Percentiles rank a stretch among this genome's conserved stretches.
phyloP scores from a whole-genome alignment of 257 asterid genomes.

The Fraxinus anomala region DNA sequence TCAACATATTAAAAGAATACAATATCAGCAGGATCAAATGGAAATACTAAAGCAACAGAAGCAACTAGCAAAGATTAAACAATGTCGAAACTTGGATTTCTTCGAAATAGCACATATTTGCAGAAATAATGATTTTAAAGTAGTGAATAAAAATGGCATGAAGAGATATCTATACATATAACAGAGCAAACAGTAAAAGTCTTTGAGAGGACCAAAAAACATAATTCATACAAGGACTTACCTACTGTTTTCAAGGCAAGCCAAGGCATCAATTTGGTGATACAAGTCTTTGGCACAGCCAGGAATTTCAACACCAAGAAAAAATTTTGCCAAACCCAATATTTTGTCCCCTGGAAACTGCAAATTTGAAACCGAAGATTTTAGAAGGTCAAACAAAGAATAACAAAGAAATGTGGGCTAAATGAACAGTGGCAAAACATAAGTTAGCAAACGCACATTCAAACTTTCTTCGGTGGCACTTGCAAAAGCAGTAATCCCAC shows the following conservation, averaged over 20 bases:
- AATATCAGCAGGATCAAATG: neutral
- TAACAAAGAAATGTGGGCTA: neutral
- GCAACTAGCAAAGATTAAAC: constrained; percentile 10
- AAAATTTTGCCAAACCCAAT: constrained; percentile 81
- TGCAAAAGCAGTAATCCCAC: constrained; percentile 80
- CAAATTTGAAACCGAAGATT: constrained; percentile 30
- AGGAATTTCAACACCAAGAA: constrained; percentile 86
- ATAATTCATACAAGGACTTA: constrained; percentile 27
- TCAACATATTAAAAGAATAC: neutral
- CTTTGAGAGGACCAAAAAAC: constrained; percentile 12
- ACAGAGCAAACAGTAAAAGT: constrained; percentile 8
- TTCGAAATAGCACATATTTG: neutral
- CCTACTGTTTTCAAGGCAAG: constrained; percentile 75
- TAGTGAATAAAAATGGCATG: constrained; percentile 3
- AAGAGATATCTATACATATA: constrained; percentile 7
- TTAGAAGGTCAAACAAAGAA: constrained; percentile 22
- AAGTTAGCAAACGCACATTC: constrained; percentile 45
- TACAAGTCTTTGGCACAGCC: constrained; percentile 76
- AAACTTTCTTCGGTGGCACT: constrained; percentile 59
- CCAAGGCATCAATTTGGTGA: constrained; percentile 81
- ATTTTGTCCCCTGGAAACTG: constrained; percentile 93
- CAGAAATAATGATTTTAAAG: constrained; percentile 16
- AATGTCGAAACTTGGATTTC: constrained; percentile 11
- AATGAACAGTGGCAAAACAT: constrained; percentile 1
- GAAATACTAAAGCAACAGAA: neutral